Evolutionary conservation across 805 yeast genomes (phyloP), one percentile per base, ranked within the genome.

Genomic region (Komagataella ulmi): DNA sequence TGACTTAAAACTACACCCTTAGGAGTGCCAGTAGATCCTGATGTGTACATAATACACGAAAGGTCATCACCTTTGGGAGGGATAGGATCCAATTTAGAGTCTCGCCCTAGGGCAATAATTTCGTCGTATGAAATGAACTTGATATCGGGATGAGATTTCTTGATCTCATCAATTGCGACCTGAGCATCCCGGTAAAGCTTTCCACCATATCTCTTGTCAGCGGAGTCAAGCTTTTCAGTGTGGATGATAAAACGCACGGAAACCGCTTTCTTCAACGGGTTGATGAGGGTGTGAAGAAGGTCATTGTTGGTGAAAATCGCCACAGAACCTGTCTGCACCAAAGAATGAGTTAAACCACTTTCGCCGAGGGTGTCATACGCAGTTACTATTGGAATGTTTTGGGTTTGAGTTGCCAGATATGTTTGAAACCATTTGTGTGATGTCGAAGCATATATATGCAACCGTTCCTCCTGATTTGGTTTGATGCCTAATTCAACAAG

Each of bases 301-400:
- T 77, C 73, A 62, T 85, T 89, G 65, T 93, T 98, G 48, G 96
- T 85, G 68, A 85, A 88, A 54, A 93, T 73, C 19, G 83, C 95
- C 51, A 68, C 73, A 24, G 96, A 80, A 49, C 75, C 86, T 3
- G 98, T 88, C 70, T 90, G 87, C 45, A 77, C 74, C 62, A 93
- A 74, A 2, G 97, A 89, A 68, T 85, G 95, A 53, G 83, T 84
- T 62, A 90, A 75, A 21, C 96, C 96, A 44, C 76, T 75, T 67
- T 88, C 95, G 53, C 97, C 97, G 57, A 90, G 74, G 46, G 97
- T 88, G 66, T 90, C 97, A 67, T 93, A 93, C 44, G 99, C 98
- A 14, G 99, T 93, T 45, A 89, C 98, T 53, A 85, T 76, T 21
- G 98, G 86, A 54, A 93, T 83, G 49, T 77, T 69, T 67, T 88